Conservation (phyloP, 2,329 filamentous ascomycete genomes). For the Periglandula ipomoeae region DNA sequence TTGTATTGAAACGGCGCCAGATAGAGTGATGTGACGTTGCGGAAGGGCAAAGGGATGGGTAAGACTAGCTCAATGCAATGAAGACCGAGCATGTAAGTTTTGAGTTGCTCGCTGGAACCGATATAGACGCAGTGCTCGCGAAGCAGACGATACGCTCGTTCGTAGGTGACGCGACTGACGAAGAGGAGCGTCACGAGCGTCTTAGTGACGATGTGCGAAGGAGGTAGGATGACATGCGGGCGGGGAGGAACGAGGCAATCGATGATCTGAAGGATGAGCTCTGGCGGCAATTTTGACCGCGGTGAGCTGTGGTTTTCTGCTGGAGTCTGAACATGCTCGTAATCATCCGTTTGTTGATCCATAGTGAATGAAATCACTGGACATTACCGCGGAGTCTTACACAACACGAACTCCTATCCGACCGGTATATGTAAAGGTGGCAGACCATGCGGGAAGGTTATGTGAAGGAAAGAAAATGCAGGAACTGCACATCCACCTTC, state of each 20-base stretch:
- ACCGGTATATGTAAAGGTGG: too few relatives aligned
- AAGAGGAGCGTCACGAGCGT: constrained; percentile 34
- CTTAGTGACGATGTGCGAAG: constrained; percentile 30
- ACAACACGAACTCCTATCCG: too few relatives aligned
- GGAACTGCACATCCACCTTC: too few relatives aligned
- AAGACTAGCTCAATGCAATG: constrained; percentile 21
- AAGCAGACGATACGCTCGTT: constrained; percentile 31
- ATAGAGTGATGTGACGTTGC: constrained; percentile 31
- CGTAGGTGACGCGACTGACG: constrained; percentile 33
- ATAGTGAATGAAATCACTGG: too few relatives aligned
- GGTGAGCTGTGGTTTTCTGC: too few relatives aligned
- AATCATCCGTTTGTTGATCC: too few relatives aligned
- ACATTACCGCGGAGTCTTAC: too few relatives aligned
- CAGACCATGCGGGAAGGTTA: too few relatives aligned
- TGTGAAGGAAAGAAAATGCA: too few relatives aligned
- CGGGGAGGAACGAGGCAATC: constrained; percentile 25
- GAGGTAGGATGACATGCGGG: constrained; percentile 21
- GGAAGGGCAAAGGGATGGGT: constrained; percentile 19
- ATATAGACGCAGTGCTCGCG: constrained; percentile 36
- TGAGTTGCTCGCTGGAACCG: constrained; percentile 27
- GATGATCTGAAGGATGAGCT: constrained; percentile 27
- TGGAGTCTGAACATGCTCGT: too few relatives aligned
- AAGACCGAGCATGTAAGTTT: constrained; percentile 24
- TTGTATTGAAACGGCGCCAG: constrained; percentile 29
- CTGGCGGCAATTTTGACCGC: constrained; percentile 22